Conservation (phyloP, 1,139 yeast genomes). For the Magnusiomyces paraingens region DNA sequence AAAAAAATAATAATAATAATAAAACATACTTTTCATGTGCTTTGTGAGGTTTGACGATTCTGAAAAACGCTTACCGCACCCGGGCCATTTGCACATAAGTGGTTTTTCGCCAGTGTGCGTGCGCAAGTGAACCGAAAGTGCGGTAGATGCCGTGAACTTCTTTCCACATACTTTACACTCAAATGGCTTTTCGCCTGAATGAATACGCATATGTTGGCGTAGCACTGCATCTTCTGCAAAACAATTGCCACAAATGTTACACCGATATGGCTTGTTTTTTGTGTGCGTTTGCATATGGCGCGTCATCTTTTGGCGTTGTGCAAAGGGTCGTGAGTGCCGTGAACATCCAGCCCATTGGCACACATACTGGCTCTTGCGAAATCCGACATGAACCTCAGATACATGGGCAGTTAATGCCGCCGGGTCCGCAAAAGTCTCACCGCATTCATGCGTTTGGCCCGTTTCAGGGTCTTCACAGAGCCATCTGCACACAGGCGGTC, state of each 20-base stretch:
- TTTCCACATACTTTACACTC: conserved; percentile 74
- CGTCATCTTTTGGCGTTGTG: conserved; percentile 74
- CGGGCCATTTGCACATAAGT: conserved; percentile 65
- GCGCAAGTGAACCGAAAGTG: conserved; percentile 60
- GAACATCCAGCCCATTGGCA: conserved; percentile 80
- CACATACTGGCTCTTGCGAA: conserved; percentile 60
- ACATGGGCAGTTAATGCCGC: conserved; percentile 68
- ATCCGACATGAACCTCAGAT: conserved; percentile 58
- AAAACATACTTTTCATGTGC: conserved; percentile 51
- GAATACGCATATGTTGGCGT: conserved; percentile 74
- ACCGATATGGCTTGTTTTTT: conserved; percentile 66
- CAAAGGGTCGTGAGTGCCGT: conserved; percentile 51
- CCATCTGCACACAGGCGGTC: conserved; percentile 41
- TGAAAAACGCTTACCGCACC: conserved; percentile 79
- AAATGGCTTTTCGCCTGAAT: conserved; percentile 81
- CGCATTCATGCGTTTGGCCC: conserved; percentile 38
- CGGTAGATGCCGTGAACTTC: conserved; percentile 56
- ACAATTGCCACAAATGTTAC: conserved; percentile 57
- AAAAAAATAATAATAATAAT: too few species aligned
- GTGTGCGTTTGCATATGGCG: conserved; percentile 90
- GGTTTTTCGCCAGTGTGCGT: conserved; percentile 94
- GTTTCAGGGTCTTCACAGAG: conserved; percentile 24
- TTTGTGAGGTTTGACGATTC: conserved; percentile 86
- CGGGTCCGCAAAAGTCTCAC: conserved; percentile 42
- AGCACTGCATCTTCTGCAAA: conserved; percentile 67